Conservation (phyloP, 202 grass and related monocot genomes). For the Digitaria exilis region DNA sequence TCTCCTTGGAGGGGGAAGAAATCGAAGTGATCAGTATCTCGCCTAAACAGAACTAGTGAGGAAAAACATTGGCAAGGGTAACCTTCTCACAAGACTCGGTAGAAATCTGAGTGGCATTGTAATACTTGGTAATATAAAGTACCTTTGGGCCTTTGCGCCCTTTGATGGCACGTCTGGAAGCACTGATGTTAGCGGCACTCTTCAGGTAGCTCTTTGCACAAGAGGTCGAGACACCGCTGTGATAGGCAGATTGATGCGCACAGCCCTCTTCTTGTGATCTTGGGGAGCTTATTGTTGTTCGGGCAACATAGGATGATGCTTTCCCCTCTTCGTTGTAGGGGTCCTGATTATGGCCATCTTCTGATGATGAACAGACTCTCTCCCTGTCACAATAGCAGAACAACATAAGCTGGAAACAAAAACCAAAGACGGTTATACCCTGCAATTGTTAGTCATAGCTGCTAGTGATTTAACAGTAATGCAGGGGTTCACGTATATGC, state of each 20-base stretch:
- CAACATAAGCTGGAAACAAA: constrained; percentile 2
- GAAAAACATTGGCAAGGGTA: not conserved
- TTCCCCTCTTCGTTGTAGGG: constrained; percentile 48
- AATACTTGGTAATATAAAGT: not conserved
- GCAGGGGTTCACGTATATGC: constrained; percentile 8
- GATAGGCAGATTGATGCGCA: constrained; percentile 16
- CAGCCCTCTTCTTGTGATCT: constrained; percentile 42
- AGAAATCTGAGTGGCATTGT: not conserved
- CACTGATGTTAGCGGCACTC: constrained; percentile 57
- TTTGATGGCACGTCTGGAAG: constrained; percentile 55
- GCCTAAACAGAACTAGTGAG: not conserved
- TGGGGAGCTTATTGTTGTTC: constrained; percentile 56
- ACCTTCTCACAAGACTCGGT: not conserved
- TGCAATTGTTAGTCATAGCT: constrained; percentile 23
- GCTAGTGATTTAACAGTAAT: constrained; percentile 7
- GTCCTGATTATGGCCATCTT: constrained; percentile 35
- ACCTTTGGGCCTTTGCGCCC: constrained; percentile 51
- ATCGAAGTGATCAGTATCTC: not conserved
- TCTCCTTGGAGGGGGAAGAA: constrained; percentile 17
- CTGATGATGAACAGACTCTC: constrained; percentile 61
- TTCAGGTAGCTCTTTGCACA: constrained; percentile 45
- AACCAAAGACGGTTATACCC: not conserved
- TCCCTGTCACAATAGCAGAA: constrained; percentile 56
- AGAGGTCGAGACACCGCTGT: constrained; percentile 24
- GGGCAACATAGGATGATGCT: constrained; percentile 50